Percentiles rank a stretch among this genome's conserved stretches.
phyloP scores from a whole-genome alignment of 2,329 filamentous ascomycete genomes.

The Sarocladium strictum region DNA sequence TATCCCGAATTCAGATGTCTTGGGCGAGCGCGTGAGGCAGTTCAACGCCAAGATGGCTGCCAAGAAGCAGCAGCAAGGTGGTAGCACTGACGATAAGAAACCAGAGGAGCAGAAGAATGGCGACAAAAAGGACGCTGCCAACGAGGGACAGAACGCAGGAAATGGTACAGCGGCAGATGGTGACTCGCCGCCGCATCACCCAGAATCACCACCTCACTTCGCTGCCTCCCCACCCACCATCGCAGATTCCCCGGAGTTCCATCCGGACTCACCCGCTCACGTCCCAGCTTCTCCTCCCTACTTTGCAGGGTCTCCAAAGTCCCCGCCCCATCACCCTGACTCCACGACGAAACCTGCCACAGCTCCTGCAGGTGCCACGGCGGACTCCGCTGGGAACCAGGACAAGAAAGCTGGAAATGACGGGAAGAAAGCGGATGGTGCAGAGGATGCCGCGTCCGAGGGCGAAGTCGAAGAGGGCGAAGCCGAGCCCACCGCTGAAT shows the following conservation, averaged over 20 bases:
- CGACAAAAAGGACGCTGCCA: slow-evolving; percentile 27
- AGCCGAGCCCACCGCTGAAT: slow-evolving; percentile 63
- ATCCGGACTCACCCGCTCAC: neutral
- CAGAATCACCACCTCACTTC: slow-evolving; percentile 8
- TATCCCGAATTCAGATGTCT: slow-evolving; percentile 94
- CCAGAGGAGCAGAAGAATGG: slow-evolving; percentile 28
- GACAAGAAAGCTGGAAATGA: slow-evolving; percentile 23
- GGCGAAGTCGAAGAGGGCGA: slow-evolving; percentile 56
- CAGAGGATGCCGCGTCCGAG: slow-evolving; percentile 14
- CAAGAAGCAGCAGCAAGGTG: slow-evolving; percentile 17
- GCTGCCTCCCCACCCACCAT: neutral
- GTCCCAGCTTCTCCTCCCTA: neutral
- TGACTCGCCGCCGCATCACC: slow-evolving; percentile 4
- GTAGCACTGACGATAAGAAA: slow-evolving; percentile 24
- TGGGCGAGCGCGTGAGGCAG: slow-evolving; percentile 69
- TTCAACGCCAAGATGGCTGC: slow-evolving; percentile 54
- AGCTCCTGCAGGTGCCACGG: slow-evolving; percentile 16
- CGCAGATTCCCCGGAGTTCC: slow-evolving; percentile 2
- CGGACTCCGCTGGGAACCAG: slow-evolving; percentile 21
- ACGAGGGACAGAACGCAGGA: slow-evolving; percentile 19
- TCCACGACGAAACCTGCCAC: slow-evolving; percentile 12
- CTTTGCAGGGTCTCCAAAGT: neutral
- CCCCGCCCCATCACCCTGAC: slow-evolving; percentile 3
- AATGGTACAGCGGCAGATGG: slow-evolving; percentile 9
- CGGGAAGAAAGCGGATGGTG: slow-evolving; percentile 19